Percentiles rank a stretch among this genome's conserved stretches.
These are phyloP conservation scores for Filobasidium uniguttulatum DNA, from an alignment of 1,284 basidiomycete species.

Conservation along the genomic window DNA sequence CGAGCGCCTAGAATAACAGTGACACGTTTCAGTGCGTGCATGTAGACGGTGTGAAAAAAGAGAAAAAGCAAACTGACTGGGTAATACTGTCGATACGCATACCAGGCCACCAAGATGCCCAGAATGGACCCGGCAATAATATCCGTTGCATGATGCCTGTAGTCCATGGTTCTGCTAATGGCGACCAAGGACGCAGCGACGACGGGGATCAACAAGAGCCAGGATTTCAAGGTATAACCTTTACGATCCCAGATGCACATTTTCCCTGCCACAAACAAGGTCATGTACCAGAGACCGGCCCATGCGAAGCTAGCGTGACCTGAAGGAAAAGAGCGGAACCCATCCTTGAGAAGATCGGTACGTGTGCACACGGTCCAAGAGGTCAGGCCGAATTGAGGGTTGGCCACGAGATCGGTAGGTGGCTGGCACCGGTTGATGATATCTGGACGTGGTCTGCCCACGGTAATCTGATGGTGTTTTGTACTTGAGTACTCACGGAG, in stretches of 20 bases:
- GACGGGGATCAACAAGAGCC: constrained; percentile 67
- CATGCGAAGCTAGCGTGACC: constrained; percentile 62
- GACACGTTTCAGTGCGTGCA: not conserved
- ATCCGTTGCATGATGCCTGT: constrained; percentile 25
- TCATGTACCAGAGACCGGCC: constrained; percentile 34
- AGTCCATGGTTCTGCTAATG: constrained; percentile 63
- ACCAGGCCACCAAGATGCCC: constrained; percentile 27
- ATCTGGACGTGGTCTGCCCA: constrained; percentile 83
- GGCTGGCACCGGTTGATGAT: constrained; percentile 74
- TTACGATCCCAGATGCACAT: constrained; percentile 70
- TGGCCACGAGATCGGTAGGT: constrained; percentile 46
- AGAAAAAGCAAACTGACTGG: constrained; percentile 21
- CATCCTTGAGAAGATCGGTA: constrained; percentile 58
- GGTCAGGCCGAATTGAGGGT: constrained; percentile 57
- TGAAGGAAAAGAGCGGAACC: constrained; percentile 82
- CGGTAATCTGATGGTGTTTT: constrained; percentile 37
- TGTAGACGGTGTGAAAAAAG: not conserved
- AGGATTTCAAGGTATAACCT: constrained; percentile 72
- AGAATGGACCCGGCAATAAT: constrained; percentile 31
- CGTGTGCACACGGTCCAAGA: constrained; percentile 66
- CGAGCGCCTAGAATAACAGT: too few species aligned
- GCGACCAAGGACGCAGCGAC: constrained; percentile 68
- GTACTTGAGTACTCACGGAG: too few species aligned
- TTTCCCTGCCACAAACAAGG: constrained; percentile 40
- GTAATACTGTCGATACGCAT: constrained; percentile 33